Base-by-base conservation (phyloP, 192 early-diverging fungal species). In the Piromyces sp. region DNA sequence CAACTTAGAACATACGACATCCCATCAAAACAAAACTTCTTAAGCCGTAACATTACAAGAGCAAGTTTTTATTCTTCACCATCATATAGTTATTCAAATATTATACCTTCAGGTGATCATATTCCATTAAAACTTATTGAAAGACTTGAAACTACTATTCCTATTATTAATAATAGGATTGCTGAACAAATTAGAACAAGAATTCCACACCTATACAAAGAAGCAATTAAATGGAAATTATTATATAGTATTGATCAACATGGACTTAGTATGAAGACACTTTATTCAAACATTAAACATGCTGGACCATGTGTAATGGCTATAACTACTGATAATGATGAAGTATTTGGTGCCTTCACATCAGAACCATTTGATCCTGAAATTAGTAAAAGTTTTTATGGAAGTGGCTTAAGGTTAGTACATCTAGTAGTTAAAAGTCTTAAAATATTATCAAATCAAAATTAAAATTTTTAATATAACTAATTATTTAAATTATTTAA, bases 231-330 rank as follows among this genome's bases (percentile, higher is more conserved):
- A 80, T 96, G 95, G 94, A 91, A 86, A 22, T 88, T 99, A 33
- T 83, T 96, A 3, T 99, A 99, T 86, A 94, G 93, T 79, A 88
- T 97, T 79, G 96, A 98, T 81, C 94, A 96, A 84, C 95, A 99
- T 84, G 97, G 97, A 6, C 94, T 95, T 80, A 94, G 92, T 83
- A 86, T 99, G 79, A 87, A 93, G 79, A 96, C 96, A 1, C 89
- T 99, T 84, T 95, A 93, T 84, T 84, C 87, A 38, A 86, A 87
- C 9, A 89, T 90, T 68, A 89, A 89, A 80, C 84, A 85, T 79
- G 91, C 94, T 83, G 93, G 93, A 12, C 92, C 94, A 5, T 87
- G 89, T 81, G 79, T 95, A 16, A 83, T 95, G 82, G 90, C 89
- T 7, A 89, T 95, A 79, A 94, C 92, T 37, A 93, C 94, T 80